Conservation (phyloP, 805 yeast species). For the Saccharomyces paradoxus region DNA sequence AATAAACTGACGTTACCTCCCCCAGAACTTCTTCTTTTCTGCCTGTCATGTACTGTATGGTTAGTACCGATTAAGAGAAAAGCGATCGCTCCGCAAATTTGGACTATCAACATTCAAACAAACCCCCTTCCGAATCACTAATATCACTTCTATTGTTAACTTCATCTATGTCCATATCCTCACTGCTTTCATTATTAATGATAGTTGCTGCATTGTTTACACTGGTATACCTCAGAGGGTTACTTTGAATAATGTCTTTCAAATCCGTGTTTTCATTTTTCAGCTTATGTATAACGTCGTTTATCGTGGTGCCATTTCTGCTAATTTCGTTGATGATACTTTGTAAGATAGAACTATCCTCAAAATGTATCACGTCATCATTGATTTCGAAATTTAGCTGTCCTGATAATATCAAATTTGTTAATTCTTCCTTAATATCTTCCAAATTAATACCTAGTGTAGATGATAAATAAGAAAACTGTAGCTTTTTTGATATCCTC, state of each 20-base stretch:
- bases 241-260: constrained; percentile 8
- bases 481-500: constrained; percentile 17
- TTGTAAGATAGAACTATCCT: constrained; percentile 3
- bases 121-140: constrained; percentile 12
- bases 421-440: constrained; percentile 14
- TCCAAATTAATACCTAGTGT: constrained; percentile 14
- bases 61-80: background rate
- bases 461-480: constrained; percentile 20
- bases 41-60: background rate
- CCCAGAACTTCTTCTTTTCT: background rate
- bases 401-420: constrained; percentile 12
- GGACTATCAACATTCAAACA: constrained; percentile 3
- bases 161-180: constrained; percentile 15
- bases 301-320: constrained; percentile 1
- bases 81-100: background rate
- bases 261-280: constrained; percentile 5
- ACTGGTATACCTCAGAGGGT: background rate
- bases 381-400: constrained; percentile 16
- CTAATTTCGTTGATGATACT: background rate
- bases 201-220: background rate
- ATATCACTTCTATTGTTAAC: constrained; percentile 5
- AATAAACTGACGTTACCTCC: background rate
- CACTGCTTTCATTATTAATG: background rate
- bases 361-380: constrained; percentile 12
- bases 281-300: constrained; percentile 3